These are phyloP conservation scores for Corymbia maculata DNA, from an alignment of 345 rosid genomes.

Conservation along the genomic window DNA sequence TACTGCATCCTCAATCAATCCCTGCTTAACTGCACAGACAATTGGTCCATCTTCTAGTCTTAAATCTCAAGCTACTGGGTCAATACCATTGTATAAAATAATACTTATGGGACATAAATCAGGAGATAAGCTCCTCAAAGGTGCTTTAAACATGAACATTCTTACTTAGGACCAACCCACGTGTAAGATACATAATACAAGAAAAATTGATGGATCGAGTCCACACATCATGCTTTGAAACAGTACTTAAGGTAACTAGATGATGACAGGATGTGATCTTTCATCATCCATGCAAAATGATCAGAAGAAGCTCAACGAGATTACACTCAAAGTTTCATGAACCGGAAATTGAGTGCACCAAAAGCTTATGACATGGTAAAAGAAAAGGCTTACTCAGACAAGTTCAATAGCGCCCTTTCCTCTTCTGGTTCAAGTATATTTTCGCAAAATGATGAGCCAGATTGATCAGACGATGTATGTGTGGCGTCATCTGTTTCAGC, in stretches of 20 bases:
- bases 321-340: background rate
- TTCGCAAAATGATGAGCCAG: slow-evolving; percentile 54
- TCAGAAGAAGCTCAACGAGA: background rate
- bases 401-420: slow-evolving; percentile 59
- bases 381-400: slow-evolving; percentile 35
- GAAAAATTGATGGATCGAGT: background rate
- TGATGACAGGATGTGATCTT: background rate
- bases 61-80: background rate
- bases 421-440: slow-evolving; percentile 73
- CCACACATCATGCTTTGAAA: background rate
- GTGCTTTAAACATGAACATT: background rate
- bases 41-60: background rate
- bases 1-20: background rate
- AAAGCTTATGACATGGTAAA: background rate
- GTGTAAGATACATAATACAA: background rate
- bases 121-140: background rate
- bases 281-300: background rate
- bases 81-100: background rate
- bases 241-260: background rate
- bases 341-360: background rate
- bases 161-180: background rate
- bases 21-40: background rate
- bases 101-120: background rate
- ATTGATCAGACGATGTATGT: slow-evolving; percentile 18
- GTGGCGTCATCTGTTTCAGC: slow-evolving; percentile 29